phyloP scores from a whole-genome alignment of 192 early-diverging fungal genomes.

The Entomortierella lignicola region DNA sequence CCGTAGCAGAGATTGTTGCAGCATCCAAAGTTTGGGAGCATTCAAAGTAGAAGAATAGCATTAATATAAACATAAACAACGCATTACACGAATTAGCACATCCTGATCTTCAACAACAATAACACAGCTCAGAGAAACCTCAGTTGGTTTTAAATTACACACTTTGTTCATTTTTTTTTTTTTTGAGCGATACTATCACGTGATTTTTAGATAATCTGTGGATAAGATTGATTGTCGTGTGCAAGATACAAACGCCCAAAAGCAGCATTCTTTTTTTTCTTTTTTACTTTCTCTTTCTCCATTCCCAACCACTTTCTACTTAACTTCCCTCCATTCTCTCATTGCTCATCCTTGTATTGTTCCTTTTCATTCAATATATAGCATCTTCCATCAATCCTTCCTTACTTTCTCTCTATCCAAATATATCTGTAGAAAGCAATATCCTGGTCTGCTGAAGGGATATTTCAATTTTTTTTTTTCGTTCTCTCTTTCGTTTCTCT shows the following conservation, averaged over 20 bases:
- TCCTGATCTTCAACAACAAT: too few species aligned
- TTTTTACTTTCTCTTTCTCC: not conserved
- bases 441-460: not conserved
- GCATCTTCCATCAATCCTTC: too few species aligned
- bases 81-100: not conserved
- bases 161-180: too few species aligned
- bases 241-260: too few species aligned
- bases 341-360: not conserved
- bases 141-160: too few species aligned
- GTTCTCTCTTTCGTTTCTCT: not conserved
- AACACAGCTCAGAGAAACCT: too few species aligned
- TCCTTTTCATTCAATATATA: not conserved
- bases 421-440: too few species aligned
- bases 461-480: not conserved
- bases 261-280: not conserved
- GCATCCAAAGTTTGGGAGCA: slow-evolving; percentile 52
- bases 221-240: not conserved
- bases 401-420: too few species aligned
- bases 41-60: slow-evolving; percentile 15
- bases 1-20: slow-evolving; percentile 84
- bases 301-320: not conserved
- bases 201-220: not conserved
- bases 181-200: too few species aligned
- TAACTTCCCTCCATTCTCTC: not conserved
- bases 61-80: not conserved